A percentile compares a stretch with the other conserved stretches of the same genome.
These are phyloP conservation scores for Colletotrichum plurivorum DNA, from an alignment of 2,329 filamentous ascomycete species.

Conservation along the genomic window DNA sequence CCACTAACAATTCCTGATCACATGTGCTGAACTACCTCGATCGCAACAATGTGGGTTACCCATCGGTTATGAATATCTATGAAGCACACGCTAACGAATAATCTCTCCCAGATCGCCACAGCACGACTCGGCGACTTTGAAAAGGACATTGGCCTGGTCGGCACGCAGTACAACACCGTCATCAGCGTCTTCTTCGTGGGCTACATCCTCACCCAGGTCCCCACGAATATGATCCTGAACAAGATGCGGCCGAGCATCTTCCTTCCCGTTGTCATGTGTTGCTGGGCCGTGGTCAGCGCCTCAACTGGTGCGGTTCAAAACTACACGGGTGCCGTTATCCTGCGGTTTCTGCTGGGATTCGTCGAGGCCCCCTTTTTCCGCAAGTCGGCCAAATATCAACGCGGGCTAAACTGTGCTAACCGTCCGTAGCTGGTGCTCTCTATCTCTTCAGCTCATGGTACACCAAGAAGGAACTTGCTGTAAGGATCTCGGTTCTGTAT, in stretches of 20 bases:
- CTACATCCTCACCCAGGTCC: constrained; percentile 24
- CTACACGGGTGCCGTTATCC: constrained; percentile 15
- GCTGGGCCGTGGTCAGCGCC: constrained; percentile 21
- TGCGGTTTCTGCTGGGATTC: constrained; percentile 22
- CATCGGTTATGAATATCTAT: neutral
- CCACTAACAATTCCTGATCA: constrained; percentile 4
- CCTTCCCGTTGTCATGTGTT: constrained; percentile 22
- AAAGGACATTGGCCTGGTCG: constrained; percentile 18
- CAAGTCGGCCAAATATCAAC: neutral
- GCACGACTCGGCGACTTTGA: constrained; percentile 22
- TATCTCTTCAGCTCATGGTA: constrained; percentile 68
- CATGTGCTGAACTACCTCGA: constrained; percentile 14
- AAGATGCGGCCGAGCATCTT: constrained; percentile 29
- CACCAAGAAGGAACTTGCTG: constrained; percentile 58
- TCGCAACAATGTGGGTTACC: neutral
- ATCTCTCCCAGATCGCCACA: neutral
- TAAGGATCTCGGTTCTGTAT: constrained; percentile 62
- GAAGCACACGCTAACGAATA: neutral
- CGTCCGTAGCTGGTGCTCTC: constrained; percentile 54
- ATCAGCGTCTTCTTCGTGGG: constrained; percentile 31
- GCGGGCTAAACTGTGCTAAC: neutral
- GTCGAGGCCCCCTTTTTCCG: constrained; percentile 29
- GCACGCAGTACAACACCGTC: constrained; percentile 23
- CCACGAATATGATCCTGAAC: constrained; percentile 32
- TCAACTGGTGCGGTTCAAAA: constrained; percentile 19